Evolutionary conservation across 331 rosid genomes (phyloP).

Genomic region (Saraca asoca): DNA sequence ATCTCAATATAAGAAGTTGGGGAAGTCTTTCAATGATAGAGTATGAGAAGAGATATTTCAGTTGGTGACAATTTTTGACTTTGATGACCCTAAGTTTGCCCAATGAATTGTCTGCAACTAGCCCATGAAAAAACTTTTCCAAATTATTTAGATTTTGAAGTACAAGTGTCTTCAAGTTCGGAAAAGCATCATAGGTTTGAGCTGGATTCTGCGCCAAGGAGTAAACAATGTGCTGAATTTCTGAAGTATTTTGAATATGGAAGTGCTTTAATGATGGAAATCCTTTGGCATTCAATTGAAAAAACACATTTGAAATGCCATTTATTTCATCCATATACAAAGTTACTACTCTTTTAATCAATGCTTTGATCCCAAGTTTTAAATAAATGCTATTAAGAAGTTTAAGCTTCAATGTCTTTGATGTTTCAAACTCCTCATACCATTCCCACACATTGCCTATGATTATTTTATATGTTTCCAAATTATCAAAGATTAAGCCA

Average conservation of each 20-base stretch:
- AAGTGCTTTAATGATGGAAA: conserved; percentile 14
- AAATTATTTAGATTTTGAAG: conserved; percentile 7
- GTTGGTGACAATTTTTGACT: neutral
- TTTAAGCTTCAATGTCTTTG: conserved; percentile 8
- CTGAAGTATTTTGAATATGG: neutral
- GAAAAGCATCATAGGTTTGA: neutral
- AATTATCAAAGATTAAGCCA: neutral
- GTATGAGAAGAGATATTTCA: neutral
- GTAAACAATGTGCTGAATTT: neutral
- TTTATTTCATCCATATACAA: conserved; percentile 11
- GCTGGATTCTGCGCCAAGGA: neutral
- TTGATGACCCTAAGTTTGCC: neutral
- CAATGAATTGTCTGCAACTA: neutral
- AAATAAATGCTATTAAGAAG: neutral
- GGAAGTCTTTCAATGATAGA: neutral
- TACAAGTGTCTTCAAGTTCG: neutral
- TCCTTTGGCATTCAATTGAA: conserved; percentile 4
- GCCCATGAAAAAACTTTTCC: conserved; percentile 9
- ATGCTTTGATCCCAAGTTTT: neutral
- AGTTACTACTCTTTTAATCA: neutral
- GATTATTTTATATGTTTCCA: conserved; percentile 15
- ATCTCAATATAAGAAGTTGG: conserved; percentile 10
- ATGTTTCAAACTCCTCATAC: neutral
- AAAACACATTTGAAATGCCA: neutral
- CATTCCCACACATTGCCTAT: conserved; percentile 27